Conservation (phyloP, 352 stramenopile species). For the Phytophthora cryptogea region DNA sequence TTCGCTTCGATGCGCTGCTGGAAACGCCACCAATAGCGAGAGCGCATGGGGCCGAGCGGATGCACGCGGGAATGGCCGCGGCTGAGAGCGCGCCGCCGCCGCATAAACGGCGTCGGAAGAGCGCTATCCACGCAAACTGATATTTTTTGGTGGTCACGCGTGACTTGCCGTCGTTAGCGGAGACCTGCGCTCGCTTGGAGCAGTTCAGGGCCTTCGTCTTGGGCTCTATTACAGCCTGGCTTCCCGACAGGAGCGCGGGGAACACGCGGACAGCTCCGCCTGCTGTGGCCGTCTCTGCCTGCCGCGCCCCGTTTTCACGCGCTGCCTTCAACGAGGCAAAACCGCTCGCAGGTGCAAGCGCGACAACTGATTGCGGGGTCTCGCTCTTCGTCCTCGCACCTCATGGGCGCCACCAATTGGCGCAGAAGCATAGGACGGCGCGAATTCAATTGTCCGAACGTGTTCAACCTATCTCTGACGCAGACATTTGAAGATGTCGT, state of each 20-base stretch:
- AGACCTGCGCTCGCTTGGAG: not conserved
- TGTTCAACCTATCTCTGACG: not conserved
- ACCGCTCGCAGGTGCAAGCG: not conserved
- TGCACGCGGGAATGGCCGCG: constrained; percentile 16
- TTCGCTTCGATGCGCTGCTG: not conserved
- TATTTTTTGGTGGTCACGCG: constrained; percentile 25
- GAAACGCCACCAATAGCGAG: not conserved
- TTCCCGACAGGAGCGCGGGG: not conserved
- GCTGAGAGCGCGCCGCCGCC: constrained; percentile 12
- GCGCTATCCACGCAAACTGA: constrained; percentile 17
- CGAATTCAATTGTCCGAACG: not conserved
- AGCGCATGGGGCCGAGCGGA: not conserved
- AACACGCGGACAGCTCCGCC: not conserved
- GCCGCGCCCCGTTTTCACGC: constrained; percentile 14
- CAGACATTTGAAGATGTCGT: not conserved
- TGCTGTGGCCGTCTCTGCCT: constrained; percentile 10
- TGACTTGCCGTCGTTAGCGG: not conserved
- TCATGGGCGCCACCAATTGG: not conserved
- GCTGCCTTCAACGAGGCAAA: constrained; percentile 4
- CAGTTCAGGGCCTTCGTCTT: not conserved
- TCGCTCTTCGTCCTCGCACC: too few relatives aligned
- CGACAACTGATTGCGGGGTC: not conserved
- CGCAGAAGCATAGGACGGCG: not conserved
- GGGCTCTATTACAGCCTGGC: not conserved
- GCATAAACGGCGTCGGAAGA: constrained; percentile 19